These are phyloP conservation scores for Hypomyces perniciosus DNA, from an alignment of 2,329 filamentous ascomycete species.

Conservation along the genomic window DNA sequence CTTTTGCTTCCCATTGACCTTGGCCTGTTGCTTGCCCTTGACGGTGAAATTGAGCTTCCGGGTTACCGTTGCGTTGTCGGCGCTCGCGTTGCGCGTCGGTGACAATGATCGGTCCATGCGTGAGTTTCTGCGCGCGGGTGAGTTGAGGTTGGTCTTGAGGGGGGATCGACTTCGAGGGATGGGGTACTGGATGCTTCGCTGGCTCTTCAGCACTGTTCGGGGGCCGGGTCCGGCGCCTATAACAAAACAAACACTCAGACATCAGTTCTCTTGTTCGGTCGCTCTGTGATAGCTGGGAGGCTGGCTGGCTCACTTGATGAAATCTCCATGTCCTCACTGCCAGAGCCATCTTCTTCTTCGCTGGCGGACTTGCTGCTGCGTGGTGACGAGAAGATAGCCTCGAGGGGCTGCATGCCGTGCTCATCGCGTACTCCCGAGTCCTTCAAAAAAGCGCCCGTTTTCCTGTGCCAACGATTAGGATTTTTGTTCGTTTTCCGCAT, in stretches of 20 bases:
- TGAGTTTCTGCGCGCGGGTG: slow-evolving; percentile 54
- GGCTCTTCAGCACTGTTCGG: slow-evolving; percentile 46
- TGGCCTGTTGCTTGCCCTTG: slow-evolving; percentile 14
- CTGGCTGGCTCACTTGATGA: slow-evolving; percentile 37
- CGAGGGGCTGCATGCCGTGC: slow-evolving; percentile 83
- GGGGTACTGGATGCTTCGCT: slow-evolving; percentile 43
- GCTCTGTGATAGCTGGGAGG: background rate
- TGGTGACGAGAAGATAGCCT: slow-evolving; percentile 84
- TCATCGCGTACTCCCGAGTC: slow-evolving; percentile 80
- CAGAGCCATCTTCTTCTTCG: slow-evolving; percentile 26
- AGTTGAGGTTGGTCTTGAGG: slow-evolving; percentile 54
- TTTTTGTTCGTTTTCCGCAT: background rate
- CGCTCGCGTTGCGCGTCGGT: slow-evolving; percentile 35
- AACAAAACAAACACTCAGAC: background rate
- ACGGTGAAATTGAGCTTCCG: slow-evolving; percentile 49
- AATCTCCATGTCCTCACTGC: slow-evolving; percentile 48
- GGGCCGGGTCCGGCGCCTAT: slow-evolving; percentile 49
- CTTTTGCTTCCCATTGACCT: slow-evolving; percentile 22
- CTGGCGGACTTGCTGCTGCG: slow-evolving; percentile 40
- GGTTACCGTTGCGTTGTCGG: slow-evolving; percentile 38
- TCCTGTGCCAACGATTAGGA: slow-evolving; percentile 46
- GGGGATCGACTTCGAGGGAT: slow-evolving; percentile 51
- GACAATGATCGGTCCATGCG: slow-evolving; percentile 50
- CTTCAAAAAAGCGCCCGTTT: slow-evolving; percentile 78
- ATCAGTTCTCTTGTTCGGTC: too few species aligned